Evolutionary conservation across 257 asterid species (phyloP), one percentile per base, ranked within the genome.

Genomic region (Primulina huaijiensis): DNA sequence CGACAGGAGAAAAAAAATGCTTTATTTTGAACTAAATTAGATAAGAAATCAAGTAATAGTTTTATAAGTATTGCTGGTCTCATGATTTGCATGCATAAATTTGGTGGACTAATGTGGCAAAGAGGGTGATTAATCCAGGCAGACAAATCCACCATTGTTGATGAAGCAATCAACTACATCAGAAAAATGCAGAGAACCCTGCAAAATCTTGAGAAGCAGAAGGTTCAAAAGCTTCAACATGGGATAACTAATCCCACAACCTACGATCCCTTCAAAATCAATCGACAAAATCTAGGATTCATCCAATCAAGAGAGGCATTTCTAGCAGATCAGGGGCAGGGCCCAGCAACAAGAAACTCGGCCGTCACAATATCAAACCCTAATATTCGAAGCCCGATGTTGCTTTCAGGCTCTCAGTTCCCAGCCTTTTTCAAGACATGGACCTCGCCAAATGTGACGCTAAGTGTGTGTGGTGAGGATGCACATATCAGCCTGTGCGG

Each of bases 111-210:
- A 38, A 38, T 9, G 46, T 38, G 46, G 46, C 46, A 9, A 38
- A 38, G 46, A 38, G 46, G 46, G 14, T 33, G 52, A 60, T 2
- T 37, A 23, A 23, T 23, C 70, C 81, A 92, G 97, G 84, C 88
- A 0, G 96, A 90, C 81, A 87, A 90, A 75, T 75, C 90, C 29
- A 90, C 87, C 33, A 80, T 93, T 10, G 95, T 90, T 16, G 90
- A 89, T 66, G 92, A 87, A 78, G 91, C 92, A 1, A 79, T 81
- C 35, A 85, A 60, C 40, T 74, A 74, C 82, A 89, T 89, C 3
- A 86, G 58, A 61, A 57, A 71, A 5, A 69, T 86, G 55, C 71
- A 88, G 64, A 66, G 79, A 38, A 80, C 74, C 2, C 70, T 81
- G 2, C 59, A 80, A 2, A 71, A 65, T 1, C 92, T 90, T 2